Evolutionary conservation across 2,329 filamentous ascomycete species (phyloP), one percentile per base, ranked within the genome.

Genomic region (Alternaria gansuensis): DNA sequence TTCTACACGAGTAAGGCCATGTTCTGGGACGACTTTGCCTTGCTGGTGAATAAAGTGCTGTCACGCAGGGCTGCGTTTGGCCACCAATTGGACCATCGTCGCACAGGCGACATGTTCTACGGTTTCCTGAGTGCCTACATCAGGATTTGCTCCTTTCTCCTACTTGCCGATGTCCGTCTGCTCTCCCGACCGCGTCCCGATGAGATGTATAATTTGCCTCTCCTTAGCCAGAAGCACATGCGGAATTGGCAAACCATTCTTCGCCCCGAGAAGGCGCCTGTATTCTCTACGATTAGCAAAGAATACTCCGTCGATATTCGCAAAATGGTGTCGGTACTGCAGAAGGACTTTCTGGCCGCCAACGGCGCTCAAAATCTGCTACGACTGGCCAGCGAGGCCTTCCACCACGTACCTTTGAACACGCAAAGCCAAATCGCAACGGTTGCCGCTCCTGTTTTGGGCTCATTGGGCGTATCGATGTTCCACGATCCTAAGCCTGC

Each of bases 21-120:
- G 1, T 77, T 77, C 51, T 78, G 76, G 76, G 70, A 74, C n/a
- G 72, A 76, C 14, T 68, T 77, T 10, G 64, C 67, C 21, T 46
- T 49, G 26, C 52, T 77, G 31, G 67, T 74, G 31, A 62, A 65
- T 50, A 73, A 68, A 48, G 43, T 77, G 17, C 51, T 77, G 6
- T 54, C 40, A 14, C 67, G 74, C 53, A 72, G 70, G 68, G 63
- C 60, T 34, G 64, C 72, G 3, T 72, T 76, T 28, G 73, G 73
- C 6, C 72, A 73, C 17, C 48, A 65, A 4, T 70, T 72, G 50
- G 64, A 69, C 43, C 67, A 71, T 29, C 44, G 36, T 44, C 61
- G 67, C 28, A 69, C 68, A 28, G 69, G 72, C 14, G 63, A 70
- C 2, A 62, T 70, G 8, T 68, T 76, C 53, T 67, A 61, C 37